Base-by-base conservation (phyloP, 371 early-diverging fungal species). In the Haplosporangium sp. region DNA sequence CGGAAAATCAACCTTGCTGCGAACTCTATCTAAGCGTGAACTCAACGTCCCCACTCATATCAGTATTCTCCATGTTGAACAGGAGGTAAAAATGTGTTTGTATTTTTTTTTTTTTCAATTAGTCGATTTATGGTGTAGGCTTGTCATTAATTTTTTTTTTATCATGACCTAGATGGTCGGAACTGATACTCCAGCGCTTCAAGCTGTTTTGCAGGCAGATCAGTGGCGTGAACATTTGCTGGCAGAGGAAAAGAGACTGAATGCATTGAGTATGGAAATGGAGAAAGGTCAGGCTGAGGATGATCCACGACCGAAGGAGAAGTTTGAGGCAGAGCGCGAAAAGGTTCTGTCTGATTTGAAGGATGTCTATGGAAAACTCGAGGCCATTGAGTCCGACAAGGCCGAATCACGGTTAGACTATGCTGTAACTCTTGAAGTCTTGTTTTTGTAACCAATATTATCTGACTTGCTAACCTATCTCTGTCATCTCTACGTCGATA, bases 61-160 rank as follows among this genome's bases (percentile, higher is more conserved):
- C 76, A 94, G 94, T 76, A 93, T 99, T 70, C 87, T 98, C 66
- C 95, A 98, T 87, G 98, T 99, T 45, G 98, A 97, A 83, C 99
- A 99, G 84, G 99, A 99, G 86, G 94, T 91, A 86, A 73, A 74
- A 37, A 9, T 17, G 39, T 27, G 27, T 27, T 27, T 27, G 10
- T 27, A 19, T 6, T 50, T 39, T 66, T 13, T 57, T 13, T 42
- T 39, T 66, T n/a, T 57, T n/a, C 20, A 42, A 5, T 2, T 27
- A 15, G 1, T n/a, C 20, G 17, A 61, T 47, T 9, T 85, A 15
- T 6, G 17, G 17, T 39, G 13, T 15, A 59, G 11, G 7, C 17
- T 35, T 42, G 27, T 52, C 6, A 10, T 44, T 42, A 59, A n/a
- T 65, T 38, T 67, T 63, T 11, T 9, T 2, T 27, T 17, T 4